Evolutionary conservation across 768 basidiomycete genomes (phyloP), one percentile per base, ranked within the genome.

Genomic region (Aureoboletus auriporus): DNA sequence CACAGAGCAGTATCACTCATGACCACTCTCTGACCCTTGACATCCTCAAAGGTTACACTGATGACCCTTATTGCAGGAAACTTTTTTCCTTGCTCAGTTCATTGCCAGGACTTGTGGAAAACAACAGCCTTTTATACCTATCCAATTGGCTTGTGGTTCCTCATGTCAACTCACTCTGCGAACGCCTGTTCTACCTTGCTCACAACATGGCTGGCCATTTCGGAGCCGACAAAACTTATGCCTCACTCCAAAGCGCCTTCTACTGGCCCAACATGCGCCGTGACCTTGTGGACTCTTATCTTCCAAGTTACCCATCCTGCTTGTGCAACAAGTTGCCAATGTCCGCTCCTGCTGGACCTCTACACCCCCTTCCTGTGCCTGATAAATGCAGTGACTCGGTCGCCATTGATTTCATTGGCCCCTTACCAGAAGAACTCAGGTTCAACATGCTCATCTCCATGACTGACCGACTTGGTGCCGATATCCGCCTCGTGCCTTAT

Each of bases 341-440:
- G n/a, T n/a, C 65, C 39, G 26, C 55, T 48, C 53, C 55, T 2
- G 5, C 57, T 44, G 48, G 63, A 6, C 63, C 67, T 0, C 46
- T 71, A 2, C 52, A 47, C 35, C 53, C 56, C 6, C 36, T 56
- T 12, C 52, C 50, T 4, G 34, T 56, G 13, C 44, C 46, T 1
- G 46, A 45, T 28, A 28, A 29, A 1, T 29, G 44, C 13, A 47
- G 54, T 0, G 42, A 55, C 0, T 66, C 61, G 0, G 49, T 75
- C 0, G 61, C 60, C 0, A 59, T 73, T 6, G 65, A 73, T 45
- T 73, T 73, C 39, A 53, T 73, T 11, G 70, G 71, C 0, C 72
- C 68, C 0, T 42, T 72, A 0, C 70, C 68, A 0, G 37, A 46
- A 2, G 68, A 73, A 11, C 10, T 62, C 1, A 67, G 68, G 0